Evolutionary conservation across 768 basidiomycete genomes (phyloP).

Genomic region (Tephrocybe sp.): DNA sequence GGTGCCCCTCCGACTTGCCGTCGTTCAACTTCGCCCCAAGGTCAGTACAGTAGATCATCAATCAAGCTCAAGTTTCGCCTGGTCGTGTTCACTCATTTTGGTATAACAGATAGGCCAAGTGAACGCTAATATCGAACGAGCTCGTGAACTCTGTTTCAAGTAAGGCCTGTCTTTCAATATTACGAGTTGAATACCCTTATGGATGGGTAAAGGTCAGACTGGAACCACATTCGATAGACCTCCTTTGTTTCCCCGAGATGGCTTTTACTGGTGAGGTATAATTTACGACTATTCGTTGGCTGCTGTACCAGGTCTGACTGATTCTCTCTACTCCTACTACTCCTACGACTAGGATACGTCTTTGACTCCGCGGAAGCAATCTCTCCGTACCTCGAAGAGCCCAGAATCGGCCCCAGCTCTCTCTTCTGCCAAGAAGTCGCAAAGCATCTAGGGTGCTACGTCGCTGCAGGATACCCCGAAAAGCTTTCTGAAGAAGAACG

Average conservation of each 20-base stretch:
- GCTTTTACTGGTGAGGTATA: conserved; percentile 61
- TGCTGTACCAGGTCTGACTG: too few species aligned
- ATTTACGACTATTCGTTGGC: too few species aligned
- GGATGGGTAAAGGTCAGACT: too few species aligned
- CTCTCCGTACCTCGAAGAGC: conserved; percentile 70
- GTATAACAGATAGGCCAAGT: conserved; percentile 66
- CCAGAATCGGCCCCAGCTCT: conserved; percentile 69
- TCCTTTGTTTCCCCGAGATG: conserved; percentile 88
- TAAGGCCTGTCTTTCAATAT: too few species aligned
- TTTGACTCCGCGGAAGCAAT: conserved; percentile 70
- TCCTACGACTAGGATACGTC: conserved; percentile 84
- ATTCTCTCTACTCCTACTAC: too few species aligned
- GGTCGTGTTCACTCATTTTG: too few species aligned
- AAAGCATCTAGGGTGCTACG: conserved; percentile 59
- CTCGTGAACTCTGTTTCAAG: conserved; percentile 58
- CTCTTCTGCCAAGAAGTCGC: conserved; percentile 71
- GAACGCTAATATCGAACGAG: conserved; percentile 64
- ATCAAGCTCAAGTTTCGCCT: too few species aligned
- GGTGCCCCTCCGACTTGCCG: conserved; percentile 44
- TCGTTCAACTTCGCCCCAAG: conserved; percentile 62
- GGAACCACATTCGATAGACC: conserved; percentile 68
- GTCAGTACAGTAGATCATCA: too few species aligned
- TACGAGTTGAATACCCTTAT: too few species aligned
- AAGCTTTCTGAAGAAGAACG: conserved; percentile 31
- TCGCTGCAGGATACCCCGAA: conserved; percentile 83